Percentiles rank a stretch among this genome's conserved stretches.
phyloP scores from a whole-genome alignment of 768 basidiomycete genomes.

The Saitozyma podzolica region DNA sequence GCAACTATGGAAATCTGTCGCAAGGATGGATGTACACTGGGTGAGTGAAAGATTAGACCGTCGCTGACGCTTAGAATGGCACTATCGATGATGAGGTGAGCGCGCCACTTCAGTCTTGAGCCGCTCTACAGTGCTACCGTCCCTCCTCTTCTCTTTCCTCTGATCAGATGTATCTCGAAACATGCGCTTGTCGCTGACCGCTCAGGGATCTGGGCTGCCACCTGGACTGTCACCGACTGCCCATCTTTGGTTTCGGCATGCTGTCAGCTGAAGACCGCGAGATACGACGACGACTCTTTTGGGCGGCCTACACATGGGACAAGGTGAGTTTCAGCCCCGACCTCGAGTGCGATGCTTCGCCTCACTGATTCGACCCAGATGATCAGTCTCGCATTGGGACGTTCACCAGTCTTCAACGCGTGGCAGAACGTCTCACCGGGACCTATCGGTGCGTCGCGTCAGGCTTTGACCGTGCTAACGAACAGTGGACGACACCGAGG shows the following conservation, averaged over 20 bases:
- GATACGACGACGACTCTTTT: conserved; percentile 25
- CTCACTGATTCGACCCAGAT: conserved; percentile 5
- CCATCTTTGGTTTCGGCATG: conserved; percentile 29
- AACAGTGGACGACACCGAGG: conserved; percentile 27
- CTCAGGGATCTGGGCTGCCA: conserved; percentile 25
- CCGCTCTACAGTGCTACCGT: no score
- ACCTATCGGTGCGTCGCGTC: conserved; percentile 5
- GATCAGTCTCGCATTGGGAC: conserved; percentile 22
- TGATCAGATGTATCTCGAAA: no score
- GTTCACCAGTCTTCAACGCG: conserved; percentile 26
- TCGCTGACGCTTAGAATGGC: conserved; percentile 25
- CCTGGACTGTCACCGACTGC: conserved; percentile 21
- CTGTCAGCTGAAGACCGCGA: conserved; percentile 25
- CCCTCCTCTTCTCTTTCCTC: no score
- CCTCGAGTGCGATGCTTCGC: not conserved
- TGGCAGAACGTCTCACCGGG: conserved; percentile 26
- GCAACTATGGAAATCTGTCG: conserved; percentile 15
- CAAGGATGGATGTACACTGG: conserved; percentile 33
- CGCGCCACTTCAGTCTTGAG: not conserved
- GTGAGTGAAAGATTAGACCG: not conserved
- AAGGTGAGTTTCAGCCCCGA: conserved; percentile 12
- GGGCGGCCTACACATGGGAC: conserved; percentile 30
- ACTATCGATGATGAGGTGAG: conserved; percentile 22
- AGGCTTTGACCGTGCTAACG: no score
- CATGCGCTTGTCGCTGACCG: no score